Evolutionary conservation across 2,329 filamentous ascomycete species (phyloP).

Genomic region (Fonsecaea nubica): DNA sequence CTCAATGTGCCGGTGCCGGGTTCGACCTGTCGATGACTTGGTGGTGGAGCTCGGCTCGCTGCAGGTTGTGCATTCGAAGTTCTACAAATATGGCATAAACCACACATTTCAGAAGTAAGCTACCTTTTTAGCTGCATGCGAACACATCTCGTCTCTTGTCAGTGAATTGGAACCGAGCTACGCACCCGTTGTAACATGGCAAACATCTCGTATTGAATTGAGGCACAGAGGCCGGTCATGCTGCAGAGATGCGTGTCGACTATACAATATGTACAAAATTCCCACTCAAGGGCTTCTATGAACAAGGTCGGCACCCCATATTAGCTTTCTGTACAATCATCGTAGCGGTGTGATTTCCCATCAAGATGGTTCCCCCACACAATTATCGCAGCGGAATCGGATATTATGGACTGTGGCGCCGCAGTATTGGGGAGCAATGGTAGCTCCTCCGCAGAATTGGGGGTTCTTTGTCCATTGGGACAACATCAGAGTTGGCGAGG

Average conservation of each 20-base stretch:
- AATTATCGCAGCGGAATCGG: slow-evolving; percentile 2
- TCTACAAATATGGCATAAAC: slow-evolving; percentile 9
- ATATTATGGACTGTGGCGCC: slow-evolving; percentile 13
- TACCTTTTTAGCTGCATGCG: slow-evolving; percentile 1
- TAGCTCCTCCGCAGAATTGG: neutral
- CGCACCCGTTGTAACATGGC: neutral
- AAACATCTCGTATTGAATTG: slow-evolving; percentile 14
- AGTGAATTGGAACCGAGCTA: neutral
- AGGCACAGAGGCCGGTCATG: slow-evolving; percentile 11
- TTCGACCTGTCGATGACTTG: neutral
- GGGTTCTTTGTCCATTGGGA: neutral
- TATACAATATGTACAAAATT: slow-evolving; percentile 37
- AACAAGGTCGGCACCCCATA: slow-evolving; percentile 20
- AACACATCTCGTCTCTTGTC: neutral
- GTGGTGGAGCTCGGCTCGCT: slow-evolving; percentile 17
- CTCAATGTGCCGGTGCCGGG: slow-evolving; percentile 6
- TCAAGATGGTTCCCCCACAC: neutral
- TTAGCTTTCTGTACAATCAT: slow-evolving; percentile 24
- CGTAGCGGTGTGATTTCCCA: slow-evolving; percentile 16
- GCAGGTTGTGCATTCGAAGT: slow-evolving; percentile 2
- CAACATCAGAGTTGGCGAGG: neutral
- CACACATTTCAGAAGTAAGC: neutral
- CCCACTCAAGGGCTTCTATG: slow-evolving; percentile 15
- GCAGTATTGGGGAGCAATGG: neutral
- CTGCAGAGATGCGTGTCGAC: slow-evolving; percentile 13